Evolutionary conservation across 768 basidiomycete genomes (phyloP), one percentile per base, ranked within the genome.

Genomic region (Phaffia tasmanica): DNA sequence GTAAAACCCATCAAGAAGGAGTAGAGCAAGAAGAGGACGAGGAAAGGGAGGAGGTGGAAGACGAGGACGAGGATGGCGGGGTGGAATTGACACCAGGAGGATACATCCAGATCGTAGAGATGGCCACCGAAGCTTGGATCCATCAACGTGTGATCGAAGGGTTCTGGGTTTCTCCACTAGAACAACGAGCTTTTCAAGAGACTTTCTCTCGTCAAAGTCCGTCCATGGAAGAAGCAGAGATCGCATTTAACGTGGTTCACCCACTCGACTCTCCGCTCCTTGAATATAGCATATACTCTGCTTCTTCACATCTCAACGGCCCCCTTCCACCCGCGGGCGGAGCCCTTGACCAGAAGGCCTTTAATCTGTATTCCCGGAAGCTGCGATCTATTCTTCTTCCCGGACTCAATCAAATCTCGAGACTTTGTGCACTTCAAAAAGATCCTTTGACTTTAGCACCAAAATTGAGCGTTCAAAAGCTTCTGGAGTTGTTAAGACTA

Each of bases 111-210:
- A 56, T 64, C 32, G 51, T 56, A 35, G 63, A 64, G 11, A 64
- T 64, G 63, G 63, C 63, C 25, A 54, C 57, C 35, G 32, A 27
- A n/a, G 53, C 54, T 8, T 64, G 63, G 42, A 42, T 64, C 46
- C 54, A 64, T 14, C 23, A 51, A n/a, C 63, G 63, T n/a, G 9
- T 64, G n/a, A 16, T 56, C 54, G n/a, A 57, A 25, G 63, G 63
- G 16, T 42, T 56, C 35, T 64, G 63, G 63, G 30, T 64, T 42
- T 64, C 63, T 15, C 63, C 63, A 7, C 16, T 7, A 8, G 61
- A 62, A 51, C 61, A 62, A 47, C 35, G 35, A 15, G 21, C n/a
- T 23, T 23, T 32, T 25, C 3, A 21, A 35, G 32, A 25, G 8
- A 42, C 35, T 53, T 18, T n/a, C n/a, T 54, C 35, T 35, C 29